Base-by-base conservation (phyloP, 192 early-diverging fungal genomes). In the Rhizoclosmatium sp. region DNA sequence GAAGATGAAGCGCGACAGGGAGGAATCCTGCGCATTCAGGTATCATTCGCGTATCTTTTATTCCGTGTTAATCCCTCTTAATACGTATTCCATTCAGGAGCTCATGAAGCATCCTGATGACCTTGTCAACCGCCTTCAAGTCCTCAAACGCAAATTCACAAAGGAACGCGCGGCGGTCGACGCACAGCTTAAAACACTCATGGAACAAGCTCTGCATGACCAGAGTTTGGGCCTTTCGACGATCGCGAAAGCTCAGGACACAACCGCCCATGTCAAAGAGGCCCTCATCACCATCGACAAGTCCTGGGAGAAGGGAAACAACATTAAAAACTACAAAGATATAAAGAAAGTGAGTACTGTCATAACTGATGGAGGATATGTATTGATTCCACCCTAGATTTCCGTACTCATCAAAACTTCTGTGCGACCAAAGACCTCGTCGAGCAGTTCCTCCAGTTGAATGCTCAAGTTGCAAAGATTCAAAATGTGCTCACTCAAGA, bases 361-460 rank as follows among this genome's bases (percentile, higher is more conserved):
- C 14, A 16, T 48, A 1, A 41, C 44, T 65, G 2, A 77, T 45
- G 5, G 41, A 46, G 21, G n/a, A 60, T n/a, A 3, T 44, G 41
- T 31, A 46, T 21, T 48, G 0, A 9, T 75, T 12, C 45, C 31
- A 31, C 14, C 19, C 3, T 71, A 95, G 93, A 92, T 99, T 40
- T 98, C 98, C 88, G 91, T 68, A 92, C 95, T 1, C 96, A 98
- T 87, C 93, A 94, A 80, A 99, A 99, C 85, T 99, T 99, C 89
- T 90, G 92, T 10, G 90, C 93, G 2, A 95, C 96, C 0, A 91
- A 97, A 82, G 88, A 90, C 59, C 92, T 96, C 61, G 93, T 97
- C 48, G 89, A 92, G 75, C 91, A 93, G 75, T 97, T 99, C 69
- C 93, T 94, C 83, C 91, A 92, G 71, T 88, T 99, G 62, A 93